Evolutionary conservation across 768 basidiomycete species (phyloP).

Genomic region (Xanthoconium stramineum): DNA sequence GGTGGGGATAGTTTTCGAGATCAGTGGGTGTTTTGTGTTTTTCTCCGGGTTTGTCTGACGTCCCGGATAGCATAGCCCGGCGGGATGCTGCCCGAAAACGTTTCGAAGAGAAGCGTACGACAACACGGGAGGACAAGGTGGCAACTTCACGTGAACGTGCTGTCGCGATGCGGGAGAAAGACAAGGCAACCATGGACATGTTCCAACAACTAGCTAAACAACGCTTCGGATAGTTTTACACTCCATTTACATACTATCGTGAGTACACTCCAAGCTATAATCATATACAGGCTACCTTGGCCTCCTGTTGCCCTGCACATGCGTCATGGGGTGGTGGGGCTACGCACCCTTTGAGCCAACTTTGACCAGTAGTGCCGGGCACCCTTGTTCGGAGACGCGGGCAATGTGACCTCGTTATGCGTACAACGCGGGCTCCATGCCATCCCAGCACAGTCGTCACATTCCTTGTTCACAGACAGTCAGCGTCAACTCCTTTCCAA

Average conservation of each 20-base stretch:
- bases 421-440: too few species aligned
- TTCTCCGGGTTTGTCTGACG: constrained; percentile 2
- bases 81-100: constrained; percentile 70
- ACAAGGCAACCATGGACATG: constrained; percentile 95
- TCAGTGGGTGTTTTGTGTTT: not conserved
- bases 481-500: too few species aligned
- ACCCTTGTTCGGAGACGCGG: too few species aligned
- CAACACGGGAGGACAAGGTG: constrained; percentile 45
- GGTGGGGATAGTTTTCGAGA: too few species aligned
- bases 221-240: constrained; percentile 61
- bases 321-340: too few species aligned
- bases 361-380: too few species aligned
- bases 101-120: constrained; percentile 49
- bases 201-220: constrained; percentile 90
- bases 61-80: constrained; percentile 57
- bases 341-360: too few species aligned
- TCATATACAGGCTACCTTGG: not conserved
- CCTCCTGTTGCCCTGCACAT: too few species aligned
- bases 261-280: not conserved
- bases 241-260: not conserved
- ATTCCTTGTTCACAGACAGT: too few species aligned
- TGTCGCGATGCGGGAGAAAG: constrained; percentile 66
- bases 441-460: too few species aligned
- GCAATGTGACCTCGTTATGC: too few species aligned
- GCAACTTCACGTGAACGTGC: constrained; percentile 59